phyloP scores from a whole-genome alignment of 2,329 filamentous ascomycete genomes.

The Xylaria sp. region DNA sequence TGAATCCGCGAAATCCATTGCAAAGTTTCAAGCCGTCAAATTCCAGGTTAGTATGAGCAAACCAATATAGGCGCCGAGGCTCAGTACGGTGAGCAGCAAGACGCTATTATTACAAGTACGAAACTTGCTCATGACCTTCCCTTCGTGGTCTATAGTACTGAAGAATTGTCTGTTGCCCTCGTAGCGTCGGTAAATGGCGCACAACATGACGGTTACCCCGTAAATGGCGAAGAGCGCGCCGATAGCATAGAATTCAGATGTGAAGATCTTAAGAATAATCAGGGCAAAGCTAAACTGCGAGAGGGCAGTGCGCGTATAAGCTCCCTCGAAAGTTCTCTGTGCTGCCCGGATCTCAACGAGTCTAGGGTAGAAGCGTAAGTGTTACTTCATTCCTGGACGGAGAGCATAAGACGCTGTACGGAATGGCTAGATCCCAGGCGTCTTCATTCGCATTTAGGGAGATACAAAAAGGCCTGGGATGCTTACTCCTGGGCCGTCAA shows the following conservation, averaged over 20 bases:
- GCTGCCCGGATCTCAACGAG: slow-evolving; percentile 94
- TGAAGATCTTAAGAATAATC: slow-evolving; percentile 96
- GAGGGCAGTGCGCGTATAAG: slow-evolving; percentile 93
- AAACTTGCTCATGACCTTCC: slow-evolving; percentile 63
- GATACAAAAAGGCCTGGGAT: background rate
- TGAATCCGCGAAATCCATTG: background rate
- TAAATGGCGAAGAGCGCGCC: slow-evolving; percentile 96
- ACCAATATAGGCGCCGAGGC: slow-evolving; percentile 66
- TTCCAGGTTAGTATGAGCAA: slow-evolving; percentile 66
- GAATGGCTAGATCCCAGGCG: background rate
- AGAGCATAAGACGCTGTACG: background rate
- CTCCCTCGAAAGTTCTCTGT: slow-evolving; percentile 96
- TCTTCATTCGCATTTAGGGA: background rate
- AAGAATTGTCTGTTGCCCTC: slow-evolving; percentile 97
- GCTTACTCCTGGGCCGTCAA: slow-evolving; percentile 79
- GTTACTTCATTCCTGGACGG: background rate
- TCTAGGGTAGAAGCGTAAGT: slow-evolving; percentile 49
- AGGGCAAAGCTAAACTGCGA: slow-evolving; percentile 96
- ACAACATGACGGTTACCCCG: slow-evolving; percentile 82
- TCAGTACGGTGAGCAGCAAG: slow-evolving; percentile 65
- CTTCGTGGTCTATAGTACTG: slow-evolving; percentile 59
- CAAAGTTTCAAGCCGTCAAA: slow-evolving; percentile 46
- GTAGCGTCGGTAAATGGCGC: slow-evolving; percentile 85
- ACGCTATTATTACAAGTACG: slow-evolving; percentile 73
- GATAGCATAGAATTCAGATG: slow-evolving; percentile 93